A percentile compares a stretch with the other conserved stretches of the same genome.
Evolutionary conservation across 116 monocot genomes (phyloP).

Genomic region (Dioscorea cayenensis): DNA sequence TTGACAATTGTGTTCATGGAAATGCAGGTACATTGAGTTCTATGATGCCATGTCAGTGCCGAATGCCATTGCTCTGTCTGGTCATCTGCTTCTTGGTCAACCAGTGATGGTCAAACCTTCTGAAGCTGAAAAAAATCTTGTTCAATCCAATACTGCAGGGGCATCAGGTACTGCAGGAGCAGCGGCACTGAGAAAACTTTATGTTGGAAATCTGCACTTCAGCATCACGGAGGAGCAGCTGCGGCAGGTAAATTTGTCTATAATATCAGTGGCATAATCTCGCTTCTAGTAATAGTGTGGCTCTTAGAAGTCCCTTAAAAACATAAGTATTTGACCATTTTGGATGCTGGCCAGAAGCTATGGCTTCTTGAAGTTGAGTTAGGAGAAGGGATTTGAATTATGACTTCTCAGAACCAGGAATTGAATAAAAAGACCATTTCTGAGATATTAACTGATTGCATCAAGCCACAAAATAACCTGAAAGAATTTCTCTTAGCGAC

Average conservation of each 20-base stretch:
- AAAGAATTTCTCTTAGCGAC: too few species aligned
- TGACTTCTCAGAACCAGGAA: too few species aligned
- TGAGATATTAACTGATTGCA: too few species aligned
- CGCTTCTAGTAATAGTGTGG: too few species aligned
- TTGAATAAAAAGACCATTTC: too few species aligned
- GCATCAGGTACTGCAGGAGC: constrained; percentile 28
- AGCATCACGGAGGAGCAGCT: constrained; percentile 80
- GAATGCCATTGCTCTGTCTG: constrained; percentile 54
- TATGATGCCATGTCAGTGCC: constrained; percentile 85
- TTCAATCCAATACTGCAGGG: constrained; percentile 44
- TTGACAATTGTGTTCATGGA: not conserved
- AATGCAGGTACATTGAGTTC: constrained; percentile 82
- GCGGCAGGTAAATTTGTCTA: constrained; percentile 37
- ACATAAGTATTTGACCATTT: too few species aligned
- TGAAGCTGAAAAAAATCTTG: constrained; percentile 97
- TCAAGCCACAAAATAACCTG: too few species aligned
- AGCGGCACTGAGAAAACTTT: constrained; percentile 60
- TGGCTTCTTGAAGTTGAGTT: too few species aligned
- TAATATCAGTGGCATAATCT: too few species aligned
- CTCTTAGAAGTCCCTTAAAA: too few species aligned
- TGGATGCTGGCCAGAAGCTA: too few species aligned
- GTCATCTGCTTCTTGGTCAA: constrained; percentile 72
- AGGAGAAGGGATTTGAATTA: too few species aligned
- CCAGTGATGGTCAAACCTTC: constrained; percentile 96
- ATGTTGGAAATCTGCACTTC: constrained; percentile 80